phyloP scores from a whole-genome alignment of 2,329 filamentous ascomycete species.

The Cladosporium halotolerans region DNA sequence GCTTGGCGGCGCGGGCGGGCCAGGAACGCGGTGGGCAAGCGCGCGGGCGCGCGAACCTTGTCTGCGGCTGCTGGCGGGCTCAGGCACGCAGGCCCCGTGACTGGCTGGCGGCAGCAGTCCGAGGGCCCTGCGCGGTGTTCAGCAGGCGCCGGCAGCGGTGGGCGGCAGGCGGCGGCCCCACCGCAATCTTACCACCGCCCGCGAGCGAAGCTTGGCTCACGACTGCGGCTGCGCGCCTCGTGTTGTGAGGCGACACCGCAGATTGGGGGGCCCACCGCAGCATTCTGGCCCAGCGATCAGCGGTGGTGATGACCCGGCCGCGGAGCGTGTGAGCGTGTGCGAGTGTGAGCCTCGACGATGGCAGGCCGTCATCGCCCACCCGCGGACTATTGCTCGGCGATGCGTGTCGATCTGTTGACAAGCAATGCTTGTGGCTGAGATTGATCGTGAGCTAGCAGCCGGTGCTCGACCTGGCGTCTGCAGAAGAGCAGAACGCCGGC shows the following conservation, averaged over 20 bases:
- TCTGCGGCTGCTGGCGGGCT: background rate
- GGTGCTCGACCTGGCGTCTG: too few relatives aligned
- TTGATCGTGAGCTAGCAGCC: too few relatives aligned
- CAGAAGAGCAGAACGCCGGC: too few relatives aligned
- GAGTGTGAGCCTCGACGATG: too few relatives aligned
- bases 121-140: background rate
- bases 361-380: too few relatives aligned
- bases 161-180: background rate
- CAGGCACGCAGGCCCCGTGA: constrained; percentile 1
- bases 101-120: background rate
- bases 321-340: too few relatives aligned
- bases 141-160: background rate
- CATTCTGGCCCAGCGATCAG: background rate
- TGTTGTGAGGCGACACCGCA: constrained; percentile 1
- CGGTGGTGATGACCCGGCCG: background rate
- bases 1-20: background rate
- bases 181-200: constrained; percentile 4
- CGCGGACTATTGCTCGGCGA: too few relatives aligned
- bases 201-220: constrained; percentile 3
- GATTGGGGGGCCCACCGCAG: constrained; percentile 2
- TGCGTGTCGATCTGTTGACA: too few relatives aligned
- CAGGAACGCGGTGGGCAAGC: background rate
- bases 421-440: too few relatives aligned
- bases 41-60: constrained; percentile 6
- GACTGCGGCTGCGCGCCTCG: background rate